Evolutionary conservation across 1,139 yeast genomes (phyloP), one percentile per base, ranked within the genome.

Genomic region (Candida labiduridarum): DNA sequence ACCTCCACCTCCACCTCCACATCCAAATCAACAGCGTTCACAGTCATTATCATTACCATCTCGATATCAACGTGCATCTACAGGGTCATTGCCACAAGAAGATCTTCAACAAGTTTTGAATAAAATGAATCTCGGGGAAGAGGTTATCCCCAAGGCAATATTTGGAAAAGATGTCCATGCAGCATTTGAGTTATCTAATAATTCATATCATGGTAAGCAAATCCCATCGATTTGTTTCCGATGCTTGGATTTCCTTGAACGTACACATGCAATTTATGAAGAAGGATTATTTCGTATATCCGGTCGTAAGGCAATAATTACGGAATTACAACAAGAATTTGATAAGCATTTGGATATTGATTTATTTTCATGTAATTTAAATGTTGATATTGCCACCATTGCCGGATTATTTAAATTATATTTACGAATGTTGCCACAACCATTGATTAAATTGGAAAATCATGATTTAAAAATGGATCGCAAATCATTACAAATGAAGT

Each of bases 211-310:
- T 50, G 82, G 80, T 1, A 64, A 64, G 34, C 60, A 59, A 14
- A 82, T 94, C 10, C 98, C 99, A 1, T 83, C 94, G 43, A 83
- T 94, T 10, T 81, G 90, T 19, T 87, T 72, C 61, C 74, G 96
- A 52, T 90, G 97, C 61, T 66, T 94, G 42, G 89, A 84, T 52
- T 87, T 79, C 58, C 73, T 94, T 46, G 78, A 80, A 49, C 78
- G 75, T 45, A 80, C 85, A 19, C 84, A 88, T 10, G 97, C 96
- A 0, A 74, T 87, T 16, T 82, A 81, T 55, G 96, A 90, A 65
- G 97, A 92, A 63, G 99, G 99, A 3, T 82, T 94, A 1, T 94
- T 94, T 71, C 76, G 99, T 55, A 73, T 92, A 50, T 89, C 95
- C 66, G 99, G 99, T 2, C 88, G 96, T 33, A 89, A 94, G 49